Base-by-base conservation (phyloP, 371 early-diverging fungal genomes). In the Mucor indicus region DNA sequence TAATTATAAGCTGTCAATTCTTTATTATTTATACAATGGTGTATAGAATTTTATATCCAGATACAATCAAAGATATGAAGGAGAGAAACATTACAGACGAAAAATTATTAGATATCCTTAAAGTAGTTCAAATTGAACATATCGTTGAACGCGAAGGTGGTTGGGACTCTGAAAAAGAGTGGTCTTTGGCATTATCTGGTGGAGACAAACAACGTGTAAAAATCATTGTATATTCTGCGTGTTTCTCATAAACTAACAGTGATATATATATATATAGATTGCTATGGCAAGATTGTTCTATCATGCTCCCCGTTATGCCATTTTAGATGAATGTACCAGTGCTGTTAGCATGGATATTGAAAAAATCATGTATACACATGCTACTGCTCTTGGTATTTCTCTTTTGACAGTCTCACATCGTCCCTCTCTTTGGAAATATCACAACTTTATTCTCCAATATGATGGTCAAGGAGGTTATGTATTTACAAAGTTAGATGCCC, bases 331-430 rank as follows among this genome's bases (percentile, higher is more conserved):
- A 72, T 92, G 94, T 61, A 94, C 94, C 9, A 86, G 86, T 56
- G 89, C 94, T n/a, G 92, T 93, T 23, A 86, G 88, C 64, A 84
- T 92, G 83, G 92, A 91, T 38, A 78, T 93, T 33, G 94, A 94
- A 61, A 77, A 82, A 62, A 84, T 89, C 51, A 92, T 93, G 92
- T 93, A 93, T 62, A 87, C 87, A 17, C 85, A 91, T 55, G 92
- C 92, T 29, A 85, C 86, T 43, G 72, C 76, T 19, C 75, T 93
- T 15, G 90, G 90, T 19, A 93, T 93, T 54, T 89, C 92, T 3
- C 68, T 93, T 38, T 71, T 93, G 51, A 93, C 94, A 0, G 91
- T 93, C 4, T 90, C 91, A 9, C 93, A 93, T 69, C 86, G 93
- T 13, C 88, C 92, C 42, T 89, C 88, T 19, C 69, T 92, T 33